Evolutionary conservation across 192 early-diverging fungal species (phyloP), one percentile per base, ranked within the genome.

Genomic region (Linnemannia hyalina): DNA sequence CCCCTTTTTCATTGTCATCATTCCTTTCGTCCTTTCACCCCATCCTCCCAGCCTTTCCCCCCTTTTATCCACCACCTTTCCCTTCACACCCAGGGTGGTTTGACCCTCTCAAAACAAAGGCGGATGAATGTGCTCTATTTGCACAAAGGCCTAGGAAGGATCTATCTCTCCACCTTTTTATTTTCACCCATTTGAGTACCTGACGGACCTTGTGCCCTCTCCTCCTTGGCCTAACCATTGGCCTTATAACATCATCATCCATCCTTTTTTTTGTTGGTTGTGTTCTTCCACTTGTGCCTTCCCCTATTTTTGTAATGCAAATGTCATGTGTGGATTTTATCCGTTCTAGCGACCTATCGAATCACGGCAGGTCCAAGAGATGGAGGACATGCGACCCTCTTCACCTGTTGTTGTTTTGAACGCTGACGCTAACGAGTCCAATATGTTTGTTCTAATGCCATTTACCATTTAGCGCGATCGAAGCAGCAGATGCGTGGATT

Each of bases 401-500:
- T 13, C 54, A 47, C 16, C 42, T 68, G 15, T 23, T 44, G 16
- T 42, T 35, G 1, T 70, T 8, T 46, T 40, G 3, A 6, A 26
- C 46, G 49, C 4, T 65, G 29, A 32, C 11, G n/a, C 60, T 35
- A 32, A 65, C 60, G 60, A 65, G 11, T 13, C 29, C 60, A 40
- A 6, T 40, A 40, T 40, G 23, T n/a, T 32, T 65, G 9, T 63
- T 32, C 29, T 76, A 41, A 40, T 38, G 46, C 18, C 74, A 38
- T 65, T 52, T 6, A 26, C 32, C 11, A 70, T 15, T 15, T 81
- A 86, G 84, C 57, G n/a, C 84, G 84, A 16, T 86, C 84, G 3
- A 86, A 65, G 40, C 84, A 86, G 42, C 84, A 86, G 63, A 46
- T 80, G 42, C 84, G 84, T 9, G 84, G 84, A n/a, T 78, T 86